Conservation (phyloP, 1,284 basidiomycete genomes). For the Ceratobasidium sp. region DNA sequence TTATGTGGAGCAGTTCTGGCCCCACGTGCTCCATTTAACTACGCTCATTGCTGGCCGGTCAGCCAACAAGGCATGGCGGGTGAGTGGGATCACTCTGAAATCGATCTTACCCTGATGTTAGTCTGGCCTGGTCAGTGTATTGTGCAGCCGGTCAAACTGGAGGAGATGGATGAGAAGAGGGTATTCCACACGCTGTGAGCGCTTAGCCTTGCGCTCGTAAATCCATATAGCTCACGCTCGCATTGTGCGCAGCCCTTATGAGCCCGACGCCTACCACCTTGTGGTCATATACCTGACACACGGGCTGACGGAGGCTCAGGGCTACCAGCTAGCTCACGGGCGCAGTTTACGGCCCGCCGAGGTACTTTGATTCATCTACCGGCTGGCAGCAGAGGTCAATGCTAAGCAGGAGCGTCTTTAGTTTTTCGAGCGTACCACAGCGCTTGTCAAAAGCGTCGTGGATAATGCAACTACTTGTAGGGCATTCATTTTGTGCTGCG, state of each 20-base stretch:
- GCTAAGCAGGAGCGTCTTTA: neutral
- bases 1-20: conserved; percentile 34
- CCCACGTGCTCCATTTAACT: neutral
- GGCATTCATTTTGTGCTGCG: neutral
- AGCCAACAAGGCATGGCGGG: conserved; percentile 1
- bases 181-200: conserved; percentile 3
- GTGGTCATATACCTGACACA: conserved; percentile 9
- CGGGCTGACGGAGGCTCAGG: conserved; percentile 13
- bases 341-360: neutral
- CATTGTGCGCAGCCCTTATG: too few relatives aligned
- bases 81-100: neutral
- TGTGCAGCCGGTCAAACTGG: conserved; percentile 25
- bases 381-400: neutral
- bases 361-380: neutral
- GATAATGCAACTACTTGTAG: neutral
- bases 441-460: neutral
- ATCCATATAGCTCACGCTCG: neutral
- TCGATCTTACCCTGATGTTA: neutral
- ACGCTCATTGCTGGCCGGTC: neutral
- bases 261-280: neutral
- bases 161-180: neutral
- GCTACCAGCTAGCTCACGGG: conserved; percentile 19
- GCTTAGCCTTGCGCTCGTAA: neutral
- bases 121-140: neutral
- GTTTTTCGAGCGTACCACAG: neutral